A percentile compares a stretch with the other conserved stretches of the same genome.
Evolutionary conservation across 371 early-diverging fungal species (phyloP).

Genomic region (Parasitella parasitica): DNA sequence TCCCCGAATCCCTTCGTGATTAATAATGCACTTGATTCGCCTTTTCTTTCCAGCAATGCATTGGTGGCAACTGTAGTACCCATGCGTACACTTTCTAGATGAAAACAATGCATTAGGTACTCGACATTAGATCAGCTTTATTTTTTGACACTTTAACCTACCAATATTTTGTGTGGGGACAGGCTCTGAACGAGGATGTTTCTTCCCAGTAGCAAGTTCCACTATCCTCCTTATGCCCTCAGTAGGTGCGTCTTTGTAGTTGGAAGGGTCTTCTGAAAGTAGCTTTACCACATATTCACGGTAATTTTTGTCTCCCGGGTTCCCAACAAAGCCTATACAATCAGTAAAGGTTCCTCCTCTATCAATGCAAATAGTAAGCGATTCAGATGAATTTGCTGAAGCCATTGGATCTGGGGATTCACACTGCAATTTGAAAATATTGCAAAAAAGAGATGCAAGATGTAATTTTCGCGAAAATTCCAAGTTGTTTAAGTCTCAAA

Average conservation of each 20-base stretch:
- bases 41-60: conserved; percentile 87
- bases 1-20: conserved; percentile 92
- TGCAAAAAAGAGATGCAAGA: no score
- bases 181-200: conserved; percentile 66
- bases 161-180: conserved; percentile 77
- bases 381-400: not conserved
- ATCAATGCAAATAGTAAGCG: conserved; percentile 73
- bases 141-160: no score
- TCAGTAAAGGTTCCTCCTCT: conserved; percentile 92
- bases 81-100: conserved; percentile 84
- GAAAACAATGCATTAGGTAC: not conserved
- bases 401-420: not conserved
- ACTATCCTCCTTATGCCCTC: conserved; percentile 93
- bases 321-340: conserved; percentile 70
- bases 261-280: conserved; percentile 87
- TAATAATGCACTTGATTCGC: conserved; percentile 83
- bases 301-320: conserved; percentile 52
- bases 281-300: conserved; percentile 74
- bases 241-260: conserved; percentile 92
- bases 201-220: conserved; percentile 77
- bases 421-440: no score
- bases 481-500: no score
- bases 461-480: no score
- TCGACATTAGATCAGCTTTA: no score
- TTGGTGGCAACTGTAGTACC: conserved; percentile 98